These are phyloP conservation scores for Ogataea hybrid DNA, from an alignment of 1,139 yeast genomes.

Conservation along the genomic window DNA sequence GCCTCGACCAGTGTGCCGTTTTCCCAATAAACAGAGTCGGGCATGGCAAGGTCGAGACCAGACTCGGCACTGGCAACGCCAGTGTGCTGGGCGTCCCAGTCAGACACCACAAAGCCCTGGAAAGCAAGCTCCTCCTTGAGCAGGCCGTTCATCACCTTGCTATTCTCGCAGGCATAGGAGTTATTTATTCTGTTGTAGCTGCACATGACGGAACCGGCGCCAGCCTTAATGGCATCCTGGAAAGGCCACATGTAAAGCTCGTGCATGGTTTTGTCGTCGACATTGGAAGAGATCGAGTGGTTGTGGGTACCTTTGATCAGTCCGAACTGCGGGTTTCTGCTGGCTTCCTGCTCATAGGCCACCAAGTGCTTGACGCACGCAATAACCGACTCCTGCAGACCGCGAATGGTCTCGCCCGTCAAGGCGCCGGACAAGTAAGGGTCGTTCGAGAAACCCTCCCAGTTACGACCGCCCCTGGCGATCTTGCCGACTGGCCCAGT, in stretches of 20 bases:
- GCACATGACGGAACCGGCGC: constrained; percentile 63
- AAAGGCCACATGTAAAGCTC: constrained; percentile 67
- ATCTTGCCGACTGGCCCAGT: constrained; percentile 63
- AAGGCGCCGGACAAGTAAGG: constrained; percentile 60
- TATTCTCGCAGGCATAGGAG: constrained; percentile 60
- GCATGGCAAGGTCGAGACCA: constrained; percentile 70
- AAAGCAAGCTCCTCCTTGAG: constrained; percentile 64
- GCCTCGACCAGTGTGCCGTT: constrained; percentile 9
- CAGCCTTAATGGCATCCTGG: constrained; percentile 60
- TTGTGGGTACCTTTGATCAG: constrained; percentile 24
- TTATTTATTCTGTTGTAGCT: constrained; percentile 59
- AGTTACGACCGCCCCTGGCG: constrained; percentile 64
- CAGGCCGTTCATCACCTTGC: constrained; percentile 52
- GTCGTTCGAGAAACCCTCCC: constrained; percentile 68
- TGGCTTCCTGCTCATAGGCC: constrained; percentile 60
- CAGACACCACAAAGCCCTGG: constrained; percentile 65
- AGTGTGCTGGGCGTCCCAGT: constrained; percentile 63
- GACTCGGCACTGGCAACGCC: constrained; percentile 58
- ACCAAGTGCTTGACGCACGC: constrained; percentile 55
- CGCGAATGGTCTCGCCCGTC: constrained; percentile 52
- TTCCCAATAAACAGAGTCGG: constrained; percentile 44
- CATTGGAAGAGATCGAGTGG: constrained; percentile 43
- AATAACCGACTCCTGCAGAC: constrained; percentile 56
- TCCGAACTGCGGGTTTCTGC: constrained; percentile 31
- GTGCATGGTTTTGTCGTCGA: constrained; percentile 63